phyloP scores from a whole-genome alignment of 1,284 basidiomycete genomes.

The Farysia itapuensis region DNA sequence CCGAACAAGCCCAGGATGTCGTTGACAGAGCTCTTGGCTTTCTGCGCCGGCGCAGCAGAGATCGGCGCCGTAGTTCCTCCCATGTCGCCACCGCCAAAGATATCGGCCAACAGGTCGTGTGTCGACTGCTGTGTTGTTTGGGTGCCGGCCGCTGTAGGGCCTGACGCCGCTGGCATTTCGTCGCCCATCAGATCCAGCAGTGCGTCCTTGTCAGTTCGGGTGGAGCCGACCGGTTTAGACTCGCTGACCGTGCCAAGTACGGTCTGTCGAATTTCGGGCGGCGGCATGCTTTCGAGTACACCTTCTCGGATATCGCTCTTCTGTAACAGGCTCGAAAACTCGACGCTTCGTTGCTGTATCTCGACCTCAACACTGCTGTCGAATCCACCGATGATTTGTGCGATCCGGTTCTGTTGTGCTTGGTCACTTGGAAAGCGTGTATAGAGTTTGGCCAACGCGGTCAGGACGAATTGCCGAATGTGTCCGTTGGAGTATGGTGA shows the following conservation, averaged over 20 bases:
- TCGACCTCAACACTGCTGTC: constrained; percentile 83
- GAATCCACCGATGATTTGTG: constrained; percentile 76
- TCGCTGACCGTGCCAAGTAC: constrained; percentile 54
- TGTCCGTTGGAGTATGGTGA: constrained; percentile 93
- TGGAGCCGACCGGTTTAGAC: constrained; percentile 51
- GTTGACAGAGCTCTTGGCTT: constrained; percentile 69
- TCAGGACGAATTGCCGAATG: constrained; percentile 87
- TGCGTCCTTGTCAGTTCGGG: constrained; percentile 46
- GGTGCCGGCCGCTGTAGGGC: not conserved
- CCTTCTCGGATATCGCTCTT: constrained; percentile 74
- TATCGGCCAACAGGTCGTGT: constrained; percentile 87
- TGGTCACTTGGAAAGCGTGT: constrained; percentile 67
- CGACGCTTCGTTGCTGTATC: constrained; percentile 91
- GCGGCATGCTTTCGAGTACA: constrained; percentile 96
- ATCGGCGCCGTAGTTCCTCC: constrained; percentile 61
- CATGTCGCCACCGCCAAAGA: constrained; percentile 72
- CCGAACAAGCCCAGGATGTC: constrained; percentile 92
- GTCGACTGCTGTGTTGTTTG: constrained; percentile 66
- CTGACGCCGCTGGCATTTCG: constrained; percentile 27
- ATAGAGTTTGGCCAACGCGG: constrained; percentile 85
- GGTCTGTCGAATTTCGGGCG: constrained; percentile 76
- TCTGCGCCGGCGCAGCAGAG: constrained; percentile 25
- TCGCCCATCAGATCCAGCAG: constrained; percentile 54
- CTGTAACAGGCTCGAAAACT: constrained; percentile 82
- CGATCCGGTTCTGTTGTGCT: constrained; percentile 71